Evolutionary conservation across 2,329 filamentous ascomycete genomes (phyloP), one percentile per base, ranked within the genome.

Genomic region (Calonectria leucothoes): DNA sequence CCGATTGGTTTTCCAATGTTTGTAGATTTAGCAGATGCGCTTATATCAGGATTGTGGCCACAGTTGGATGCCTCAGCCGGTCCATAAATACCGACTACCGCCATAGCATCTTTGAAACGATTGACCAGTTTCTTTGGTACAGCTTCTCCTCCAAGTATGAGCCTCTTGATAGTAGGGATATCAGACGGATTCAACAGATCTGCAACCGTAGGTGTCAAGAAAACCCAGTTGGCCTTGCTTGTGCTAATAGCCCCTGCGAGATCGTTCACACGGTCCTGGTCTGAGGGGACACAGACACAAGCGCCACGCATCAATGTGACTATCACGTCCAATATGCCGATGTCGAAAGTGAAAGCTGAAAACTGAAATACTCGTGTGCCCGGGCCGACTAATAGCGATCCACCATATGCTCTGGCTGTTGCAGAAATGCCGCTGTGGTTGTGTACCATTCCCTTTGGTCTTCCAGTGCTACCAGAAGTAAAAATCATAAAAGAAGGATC

Each of bases 371-470:
- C 65, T 20, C 72, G 66, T n/a, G 63, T 65, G 67, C 68, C 42
- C 4, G 55, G 57, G 29, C 35, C 23, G 59, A 74, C 37, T 61
- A 64, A 39, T 29, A 64, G 45, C 25, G 49, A 35, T 5, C 55
- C 35, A 35, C 55, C 6, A 15, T 45, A 51, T 71, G 70, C 48
- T 64, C 66, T n/a, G 61, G 64, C 64, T 4, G 70, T 69, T n/a
- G 67, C 48, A 14, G 37, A 69, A n/a, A 63, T 31, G 15, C 37
- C 31, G 33, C 55, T 33, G 17, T 69, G 67, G 14, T 52, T 37
- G 39, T 81, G 68, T 25, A 88, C 84, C 31, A 89, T 87, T 29
- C 88, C 89, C 33, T 68, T 68, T 6, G 66, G 66, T n/a, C 49
- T 33, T 11, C 66, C 66, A 1, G 80, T 82, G 17, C 74, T 78